A percentile compares a stretch with the other conserved stretches of the same genome.
phyloP scores from a whole-genome alignment of 78 protist species.

The Dictyostelium discoideum region DNA sequence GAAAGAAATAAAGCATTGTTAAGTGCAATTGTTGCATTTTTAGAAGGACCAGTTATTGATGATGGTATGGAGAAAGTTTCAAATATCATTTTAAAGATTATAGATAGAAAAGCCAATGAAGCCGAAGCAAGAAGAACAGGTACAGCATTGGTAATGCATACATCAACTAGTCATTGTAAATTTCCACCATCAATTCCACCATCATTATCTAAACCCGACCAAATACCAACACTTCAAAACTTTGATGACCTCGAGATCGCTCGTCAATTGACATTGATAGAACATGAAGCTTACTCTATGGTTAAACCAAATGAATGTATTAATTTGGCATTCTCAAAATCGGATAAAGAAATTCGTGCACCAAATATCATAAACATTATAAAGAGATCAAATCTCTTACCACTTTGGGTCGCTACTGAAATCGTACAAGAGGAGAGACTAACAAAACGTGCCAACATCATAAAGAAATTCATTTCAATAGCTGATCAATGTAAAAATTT shows the following conservation, averaged over 20 bases:
- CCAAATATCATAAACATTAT: conserved; percentile 37
- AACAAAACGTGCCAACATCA: conserved; percentile 54
- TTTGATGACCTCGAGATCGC: conserved; percentile 71
- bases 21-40: conserved; percentile 29
- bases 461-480: conserved; percentile 59
- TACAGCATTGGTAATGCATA: neutral
- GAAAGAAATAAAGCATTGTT: conserved; percentile 35
- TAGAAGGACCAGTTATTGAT: conserved; percentile 47
- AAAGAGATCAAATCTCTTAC: conserved; percentile 49
- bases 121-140: neutral
- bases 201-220: conserved; percentile 29
- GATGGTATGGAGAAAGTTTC: conserved; percentile 76
- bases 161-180: neutral
- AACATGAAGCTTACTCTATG: conserved; percentile 63
- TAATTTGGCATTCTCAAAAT: conserved; percentile 61
- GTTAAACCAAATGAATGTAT: conserved; percentile 65
- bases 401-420: conserved; percentile 76
- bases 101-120: conserved; percentile 10
- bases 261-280: conserved; percentile 58
- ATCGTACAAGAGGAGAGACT: conserved; percentile 61
- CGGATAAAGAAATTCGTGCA: conserved; percentile 50
- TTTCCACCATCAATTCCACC: conserved; percentile 65
- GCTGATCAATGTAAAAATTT: conserved; percentile 57
- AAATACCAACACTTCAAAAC: conserved; percentile 31
- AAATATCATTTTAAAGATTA: conserved; percentile 34